Evolutionary conservation across 2,329 filamentous ascomycete species (phyloP), one percentile per base, ranked within the genome.

Genomic region (Stromatinia cepivora): DNA sequence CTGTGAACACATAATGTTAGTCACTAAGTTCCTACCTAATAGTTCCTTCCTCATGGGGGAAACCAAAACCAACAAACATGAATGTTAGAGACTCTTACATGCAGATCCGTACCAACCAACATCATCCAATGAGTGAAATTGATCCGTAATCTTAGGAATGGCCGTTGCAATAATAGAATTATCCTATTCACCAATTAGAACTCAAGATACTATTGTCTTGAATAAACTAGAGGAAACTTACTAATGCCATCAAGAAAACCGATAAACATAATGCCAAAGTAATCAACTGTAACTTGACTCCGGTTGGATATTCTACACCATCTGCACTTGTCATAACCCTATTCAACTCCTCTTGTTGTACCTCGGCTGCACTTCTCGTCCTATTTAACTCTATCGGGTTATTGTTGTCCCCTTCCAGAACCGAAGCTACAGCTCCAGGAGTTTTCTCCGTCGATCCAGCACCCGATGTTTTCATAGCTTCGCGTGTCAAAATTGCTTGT

Each of bases 41-140:
- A 11, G 22, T 39, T 63, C 28, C 31, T 63, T 63, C 20, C 59
- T 46, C 31, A 52, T 28, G 4, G 46, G 9, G 34, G 20, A 20
- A 34, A 9, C n/a, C 13, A 54, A 54, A 36, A 45, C 11, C 48
- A 34, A n/a, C 2, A 25, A 42, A 42, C 3, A 15, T 42, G 15
- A 45, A 48, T 46, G 36, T 9, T 13, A 85, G 79, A 15, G 31
- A 13, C 11, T 25, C 77, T 85, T 84, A 73, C 83, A 87, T 61
- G 84, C 84, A 31, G 84, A 81, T 5, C 85, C 86, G 72, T 89
- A 89, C 87, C 87, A 89, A 34, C 84, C 83, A 20, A 83, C 71
- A 79, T 78, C 22, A 79, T 82, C 77, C 80, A 81, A 72, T 81
- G 82, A 39, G 81, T 85, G 75, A 84, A 86, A 76, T 80, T 84